Evolutionary conservation across 495 filamentous ascomycete genomes (phyloP).

Genomic region (Sporormia fimetaria): DNA sequence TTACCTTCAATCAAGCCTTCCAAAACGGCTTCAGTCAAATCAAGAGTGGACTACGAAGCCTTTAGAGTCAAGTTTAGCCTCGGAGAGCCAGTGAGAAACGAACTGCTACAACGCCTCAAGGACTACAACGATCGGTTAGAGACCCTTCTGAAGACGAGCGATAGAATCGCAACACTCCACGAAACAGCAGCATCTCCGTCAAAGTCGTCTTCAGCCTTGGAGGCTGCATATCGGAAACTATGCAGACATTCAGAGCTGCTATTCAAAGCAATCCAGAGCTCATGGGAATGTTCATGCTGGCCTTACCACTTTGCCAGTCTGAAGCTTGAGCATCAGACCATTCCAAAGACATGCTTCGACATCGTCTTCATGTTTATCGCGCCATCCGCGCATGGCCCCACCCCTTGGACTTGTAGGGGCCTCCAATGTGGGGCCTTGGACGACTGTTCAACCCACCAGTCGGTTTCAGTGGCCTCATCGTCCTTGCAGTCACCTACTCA

Average conservation of each 20-base stretch:
- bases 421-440: slow-evolving; percentile 9
- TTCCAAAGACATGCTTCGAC: slow-evolving; percentile 14
- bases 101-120: slow-evolving; percentile 19
- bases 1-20: background rate
- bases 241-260: slow-evolving; percentile 20
- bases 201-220: slow-evolving; percentile 3
- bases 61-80: slow-evolving; percentile 11
- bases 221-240: slow-evolving; percentile 1
- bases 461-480: background rate
- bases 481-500: background rate
- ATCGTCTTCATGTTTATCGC: slow-evolving; percentile 12
- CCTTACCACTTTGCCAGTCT: slow-evolving; percentile 25
- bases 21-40: background rate
- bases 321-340: slow-evolving; percentile 29
- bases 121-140: slow-evolving; percentile 31
- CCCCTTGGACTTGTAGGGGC: slow-evolving; percentile 9
- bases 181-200: background rate
- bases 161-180: slow-evolving; percentile 26
- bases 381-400: background rate
- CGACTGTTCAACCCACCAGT: background rate
- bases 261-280: slow-evolving; percentile 29
- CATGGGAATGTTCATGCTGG: slow-evolving; percentile 29
- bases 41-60: slow-evolving; percentile 5
- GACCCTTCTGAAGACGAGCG: slow-evolving; percentile 27
- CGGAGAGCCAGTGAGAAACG: slow-evolving; percentile 3